Conservation (phyloP, 306 rosid genomes). For the Ormosia emarginata region DNA sequence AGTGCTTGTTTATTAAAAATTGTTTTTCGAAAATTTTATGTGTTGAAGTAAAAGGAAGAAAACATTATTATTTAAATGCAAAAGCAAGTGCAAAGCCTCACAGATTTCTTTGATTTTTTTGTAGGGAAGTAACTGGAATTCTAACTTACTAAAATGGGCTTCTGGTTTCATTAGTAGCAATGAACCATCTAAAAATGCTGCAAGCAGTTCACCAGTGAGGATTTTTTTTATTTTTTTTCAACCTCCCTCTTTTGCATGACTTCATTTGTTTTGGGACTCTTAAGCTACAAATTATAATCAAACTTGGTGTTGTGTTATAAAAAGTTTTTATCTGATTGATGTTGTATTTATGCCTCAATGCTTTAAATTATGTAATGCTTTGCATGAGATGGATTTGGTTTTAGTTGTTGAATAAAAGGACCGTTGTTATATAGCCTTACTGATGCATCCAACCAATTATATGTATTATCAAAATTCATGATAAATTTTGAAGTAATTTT, state of each 20-base stretch:
- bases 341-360: background rate
- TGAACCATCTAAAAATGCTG: slow-evolving; percentile 57
- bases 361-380: background rate
- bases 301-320: background rate
- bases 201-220: slow-evolving; percentile 59
- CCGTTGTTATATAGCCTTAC: background rate
- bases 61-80: background rate
- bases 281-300: background rate
- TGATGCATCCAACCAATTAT: background rate
- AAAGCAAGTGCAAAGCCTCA: slow-evolving; percentile 9
- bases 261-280: background rate
- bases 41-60: background rate
- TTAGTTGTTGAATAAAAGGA: slow-evolving; percentile 13
- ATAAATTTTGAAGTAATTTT: background rate
- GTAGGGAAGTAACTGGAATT: slow-evolving; percentile 84
- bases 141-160: slow-evolving; percentile 90
- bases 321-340: background rate
- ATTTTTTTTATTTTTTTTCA: background rate
- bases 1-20: slow-evolving; percentile 28
- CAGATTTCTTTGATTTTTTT: slow-evolving; percentile 6
- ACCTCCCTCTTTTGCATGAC: slow-evolving; percentile 7
- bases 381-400: slow-evolving; percentile 1
- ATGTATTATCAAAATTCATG: background rate
- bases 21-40: slow-evolving; percentile 3
- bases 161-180: slow-evolving; percentile 75